Conservation (phyloP, 2,329 filamentous ascomycete genomes). For the Alternaria metachromatica region DNA sequence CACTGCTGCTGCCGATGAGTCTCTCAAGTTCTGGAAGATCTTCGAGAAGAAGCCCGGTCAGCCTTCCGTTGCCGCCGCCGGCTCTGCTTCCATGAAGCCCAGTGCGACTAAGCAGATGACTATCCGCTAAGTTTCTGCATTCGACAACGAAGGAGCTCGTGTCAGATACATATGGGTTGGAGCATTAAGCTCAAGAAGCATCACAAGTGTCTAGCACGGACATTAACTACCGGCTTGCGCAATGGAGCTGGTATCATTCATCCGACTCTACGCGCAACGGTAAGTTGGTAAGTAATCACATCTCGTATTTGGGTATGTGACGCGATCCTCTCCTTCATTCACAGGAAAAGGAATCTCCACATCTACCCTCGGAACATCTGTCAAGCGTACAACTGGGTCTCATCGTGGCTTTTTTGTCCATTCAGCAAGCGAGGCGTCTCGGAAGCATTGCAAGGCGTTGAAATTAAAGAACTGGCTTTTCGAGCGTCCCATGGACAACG, state of each 20-base stretch:
- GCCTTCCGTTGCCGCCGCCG: slow-evolving; percentile 68
- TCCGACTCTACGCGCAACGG: slow-evolving; percentile 51
- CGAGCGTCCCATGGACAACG: slow-evolving; percentile 34
- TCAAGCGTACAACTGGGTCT: slow-evolving; percentile 29
- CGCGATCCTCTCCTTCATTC: slow-evolving; percentile 34
- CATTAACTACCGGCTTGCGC: slow-evolving; percentile 43
- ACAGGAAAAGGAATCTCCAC: slow-evolving; percentile 36
- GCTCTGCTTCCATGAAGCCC: slow-evolving; percentile 75
- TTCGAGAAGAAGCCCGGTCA: slow-evolving; percentile 96
- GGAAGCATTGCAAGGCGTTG: slow-evolving; percentile 39
- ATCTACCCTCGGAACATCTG: slow-evolving; percentile 39
- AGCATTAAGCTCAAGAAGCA: slow-evolving; percentile 25
- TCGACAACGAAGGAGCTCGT: not conserved
- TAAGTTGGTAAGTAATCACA: slow-evolving; percentile 52
- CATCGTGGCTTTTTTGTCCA: slow-evolving; percentile 20
- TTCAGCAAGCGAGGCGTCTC: slow-evolving; percentile 42
- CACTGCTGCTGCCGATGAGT: slow-evolving; percentile 94
- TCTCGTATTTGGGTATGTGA: slow-evolving; percentile 49
- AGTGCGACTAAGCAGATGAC: slow-evolving; percentile 96
- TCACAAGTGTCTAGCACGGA: slow-evolving; percentile 18
- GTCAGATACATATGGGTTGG: not conserved
- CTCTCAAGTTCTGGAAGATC: slow-evolving; percentile 99
- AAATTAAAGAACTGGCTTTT: slow-evolving; percentile 19
- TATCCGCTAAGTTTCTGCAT: slow-evolving; percentile 41
- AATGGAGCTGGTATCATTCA: slow-evolving; percentile 40